Evolutionary conservation across 2,329 filamentous ascomycete genomes (phyloP), one percentile per base, ranked within the genome.

Genomic region (Trichophyton verrucosum): DNA sequence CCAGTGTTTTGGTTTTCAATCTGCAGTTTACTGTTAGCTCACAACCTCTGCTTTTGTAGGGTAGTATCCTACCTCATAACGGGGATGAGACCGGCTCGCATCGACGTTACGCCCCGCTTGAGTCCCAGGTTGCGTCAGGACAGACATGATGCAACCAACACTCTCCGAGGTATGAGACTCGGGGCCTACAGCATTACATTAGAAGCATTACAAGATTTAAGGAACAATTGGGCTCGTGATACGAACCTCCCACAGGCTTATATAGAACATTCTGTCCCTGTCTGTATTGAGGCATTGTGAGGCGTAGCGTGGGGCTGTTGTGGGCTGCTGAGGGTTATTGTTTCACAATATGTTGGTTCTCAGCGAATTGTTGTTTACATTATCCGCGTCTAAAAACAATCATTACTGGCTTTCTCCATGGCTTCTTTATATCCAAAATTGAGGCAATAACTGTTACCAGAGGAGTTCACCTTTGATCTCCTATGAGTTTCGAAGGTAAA

Each of bases 171-270:
- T 74, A 30, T 69, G 66, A 9, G 69, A 70, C 1, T 69, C 66
- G 38, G 67, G 69, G 15, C 71, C 72, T 74, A 60, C 27, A 38
- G 6, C 30, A n/a, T n/a, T 24, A 42, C 11, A 22, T 15, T 17
- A 24, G 46, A 3, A 22, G 30, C 46, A 24, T 3, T 13, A 7
- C 13, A 51, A n/a, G 46, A n/a, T 20, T 20, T 30, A 20, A 44
- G 40, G 36, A 55, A 27, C 44, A n/a, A 13, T 27, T 60, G 3
- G 33, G 33, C 56, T 33, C 13, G 9, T 38, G 15, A 27, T 42
- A 63, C 66, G 38, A 65, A 73, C 72, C 71, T 51, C 72, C 72
- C 44, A 74, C 68, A 11, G 72, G 72, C 64, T 73, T 73, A 64
- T 74, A 74, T 36, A 67, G 66, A 44, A 74, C 71, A 8, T 64